These are phyloP conservation scores for Brasilioporus rufonigricans DNA, from an alignment of 768 basidiomycete species.

Conservation along the genomic window DNA sequence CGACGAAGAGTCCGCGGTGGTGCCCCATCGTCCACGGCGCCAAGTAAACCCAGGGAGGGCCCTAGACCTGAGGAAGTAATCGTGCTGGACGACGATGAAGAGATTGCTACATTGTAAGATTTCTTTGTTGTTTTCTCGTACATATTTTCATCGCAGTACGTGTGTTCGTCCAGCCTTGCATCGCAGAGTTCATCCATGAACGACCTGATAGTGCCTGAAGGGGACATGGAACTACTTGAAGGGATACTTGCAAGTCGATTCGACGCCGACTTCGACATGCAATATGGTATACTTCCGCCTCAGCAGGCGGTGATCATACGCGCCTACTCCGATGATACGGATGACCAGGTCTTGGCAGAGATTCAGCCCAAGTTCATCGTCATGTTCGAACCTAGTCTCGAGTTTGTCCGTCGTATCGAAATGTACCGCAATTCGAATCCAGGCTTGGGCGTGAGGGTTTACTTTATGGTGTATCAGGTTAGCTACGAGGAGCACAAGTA, in stretches of 20 bases:
- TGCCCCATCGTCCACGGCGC: conserved; percentile 33
- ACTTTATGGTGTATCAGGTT: conserved; percentile 93
- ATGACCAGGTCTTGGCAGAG: conserved; percentile 85
- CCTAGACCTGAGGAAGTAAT: conserved; percentile 9
- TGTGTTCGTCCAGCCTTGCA: conserved; percentile 14
- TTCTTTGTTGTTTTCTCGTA: neutral
- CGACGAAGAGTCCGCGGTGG: conserved; percentile 79
- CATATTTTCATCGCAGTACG: neutral
- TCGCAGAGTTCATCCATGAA: conserved; percentile 13
- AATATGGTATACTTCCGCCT: conserved; percentile 76
- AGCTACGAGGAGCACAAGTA: conserved; percentile 97
- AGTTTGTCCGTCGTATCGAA: conserved; percentile 91
- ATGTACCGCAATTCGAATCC: conserved; percentile 86
- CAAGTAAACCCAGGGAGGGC: conserved; percentile 11
- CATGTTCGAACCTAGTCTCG: conserved; percentile 93
- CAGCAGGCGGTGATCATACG: conserved; percentile 84
- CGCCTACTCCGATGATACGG: conserved; percentile 88
- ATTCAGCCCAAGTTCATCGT: conserved; percentile 89
- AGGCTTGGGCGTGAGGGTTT: conserved; percentile 81
- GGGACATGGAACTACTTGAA: conserved; percentile 24
- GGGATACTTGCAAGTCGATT: conserved; percentile 32
- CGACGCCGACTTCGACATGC: conserved; percentile 62
- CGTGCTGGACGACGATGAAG: conserved; percentile 29
- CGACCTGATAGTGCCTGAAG: conserved; percentile 17
- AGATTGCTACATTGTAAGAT: conserved; percentile 59